Base-by-base conservation (phyloP, 129 eudicot species). In the Artemisia tridentata region DNA sequence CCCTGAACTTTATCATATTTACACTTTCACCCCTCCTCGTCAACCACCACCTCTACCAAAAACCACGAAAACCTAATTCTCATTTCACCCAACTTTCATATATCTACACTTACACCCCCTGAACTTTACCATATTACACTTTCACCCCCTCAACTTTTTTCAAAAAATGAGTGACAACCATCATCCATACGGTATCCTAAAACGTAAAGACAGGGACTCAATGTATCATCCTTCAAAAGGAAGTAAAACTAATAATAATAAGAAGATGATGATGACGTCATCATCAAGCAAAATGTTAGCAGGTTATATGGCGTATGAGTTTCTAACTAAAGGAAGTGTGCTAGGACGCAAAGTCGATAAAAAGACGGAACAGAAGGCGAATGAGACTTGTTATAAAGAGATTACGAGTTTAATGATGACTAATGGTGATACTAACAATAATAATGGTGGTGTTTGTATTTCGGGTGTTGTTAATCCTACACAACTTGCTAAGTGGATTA, bases 251-350 rank as follows among this genome's bases (percentile, higher is more conserved):
- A 65, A 63, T 34, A 38, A 38, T 1, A 38, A 63, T 34, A 38
- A 38, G 0, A 38, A 38, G 41, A 31, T 0, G 1, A 31, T 31
- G 45, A 71, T 63, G 43, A 62, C 48, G 62, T 75, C 73, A 49
- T 23, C 72, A 2, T 71, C 89, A 0, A 82, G 77, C 73, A 78
- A 77, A 64, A 78, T 82, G 4, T 27, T 89, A 62, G 96, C 92
- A 60, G 96, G 96, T 4, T 86, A 78, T 82, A 67, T 89, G 84
- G 96, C 96, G 14, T 50, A 79, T 52, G 96, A 89, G 67, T 89
- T 86, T 34, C 41, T 84, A 16, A 84, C 92, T 1, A 77, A 69
- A 48, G 92, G 92, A 0, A 81, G 88, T 2, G 65, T 89, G 15
- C 41, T 89, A 27, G 90, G 96, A 27, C 31, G 31, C 31, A 27